Percentiles rank a stretch among this genome's conserved stretches.
phyloP scores from a whole-genome alignment of 441 rosid species.

The Adansonia rubrostipa region DNA sequence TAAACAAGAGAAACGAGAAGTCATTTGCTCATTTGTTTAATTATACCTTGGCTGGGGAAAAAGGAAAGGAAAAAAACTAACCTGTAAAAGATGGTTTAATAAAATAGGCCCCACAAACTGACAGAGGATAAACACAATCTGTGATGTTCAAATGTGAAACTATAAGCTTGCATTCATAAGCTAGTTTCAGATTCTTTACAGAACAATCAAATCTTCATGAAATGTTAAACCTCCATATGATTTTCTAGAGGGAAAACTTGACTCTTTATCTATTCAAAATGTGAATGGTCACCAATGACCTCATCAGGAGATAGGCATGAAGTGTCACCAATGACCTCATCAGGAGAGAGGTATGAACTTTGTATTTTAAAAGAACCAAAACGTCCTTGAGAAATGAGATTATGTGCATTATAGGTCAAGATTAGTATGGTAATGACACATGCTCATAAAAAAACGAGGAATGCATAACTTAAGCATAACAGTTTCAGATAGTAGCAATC shows the following conservation, averaged over 20 bases:
- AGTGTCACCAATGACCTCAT: neutral
- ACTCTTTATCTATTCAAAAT: neutral
- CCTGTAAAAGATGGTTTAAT: constrained; percentile 80
- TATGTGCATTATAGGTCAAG: neutral
- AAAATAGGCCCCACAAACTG: constrained; percentile 86
- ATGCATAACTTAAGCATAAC: neutral
- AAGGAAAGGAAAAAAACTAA: constrained; percentile 36
- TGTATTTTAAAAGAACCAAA: neutral
- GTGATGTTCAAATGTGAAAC: constrained; percentile 44
- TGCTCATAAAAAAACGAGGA: neutral
- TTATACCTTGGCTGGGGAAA: neutral
- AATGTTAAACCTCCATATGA: neutral
- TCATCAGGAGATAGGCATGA: neutral
- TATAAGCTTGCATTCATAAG: constrained; percentile 27
- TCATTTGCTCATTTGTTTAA: constrained; percentile 1
- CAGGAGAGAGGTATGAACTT: neutral
- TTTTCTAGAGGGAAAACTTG: neutral
- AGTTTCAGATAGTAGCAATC: neutral
- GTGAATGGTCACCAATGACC: neutral
- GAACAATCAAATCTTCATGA: constrained; percentile 1
- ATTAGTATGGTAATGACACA: neutral
- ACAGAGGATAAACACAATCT: constrained; percentile 88
- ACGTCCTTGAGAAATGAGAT: neutral
- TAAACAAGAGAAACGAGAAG: constrained; percentile 17
- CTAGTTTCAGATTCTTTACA: constrained; percentile 19